Evolutionary conservation across 805 yeast genomes (phyloP).

Genomic region (Schwanniomyces polymorphus): DNA sequence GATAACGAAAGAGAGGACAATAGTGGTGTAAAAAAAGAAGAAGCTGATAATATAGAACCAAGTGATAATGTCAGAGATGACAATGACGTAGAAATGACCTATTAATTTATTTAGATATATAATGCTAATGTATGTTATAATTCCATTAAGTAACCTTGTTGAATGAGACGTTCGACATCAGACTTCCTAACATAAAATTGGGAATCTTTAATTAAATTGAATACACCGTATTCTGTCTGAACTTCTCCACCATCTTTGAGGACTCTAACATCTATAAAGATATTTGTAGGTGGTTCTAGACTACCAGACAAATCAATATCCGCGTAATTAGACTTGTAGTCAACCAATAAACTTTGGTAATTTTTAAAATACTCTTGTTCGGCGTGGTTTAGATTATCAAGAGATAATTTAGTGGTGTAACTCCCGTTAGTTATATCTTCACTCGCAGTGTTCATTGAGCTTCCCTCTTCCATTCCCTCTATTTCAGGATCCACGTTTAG

Average conservation of each 20-base stretch:
- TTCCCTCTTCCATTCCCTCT: slow-evolving; percentile 11
- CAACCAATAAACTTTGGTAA: slow-evolving; percentile 70
- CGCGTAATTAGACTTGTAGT: slow-evolving; percentile 73
- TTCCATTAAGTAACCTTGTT: slow-evolving; percentile 89
- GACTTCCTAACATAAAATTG: slow-evolving; percentile 93
- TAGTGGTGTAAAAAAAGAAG: slow-evolving; percentile 1
- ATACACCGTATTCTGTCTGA: slow-evolving; percentile 95
- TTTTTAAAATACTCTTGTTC: slow-evolving; percentile 78
- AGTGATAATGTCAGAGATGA: background rate
- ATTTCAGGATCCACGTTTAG: slow-evolving; percentile 52
- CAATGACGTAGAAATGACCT: slow-evolving; percentile 7
- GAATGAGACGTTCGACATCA: slow-evolving; percentile 90
- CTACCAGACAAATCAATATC: slow-evolving; percentile 88
- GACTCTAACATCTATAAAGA: slow-evolving; percentile 92
- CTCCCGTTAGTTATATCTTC: slow-evolving; percentile 7
- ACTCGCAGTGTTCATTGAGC: background rate
- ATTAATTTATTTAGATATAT: slow-evolving; percentile 1
- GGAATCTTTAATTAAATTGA: slow-evolving; percentile 87
- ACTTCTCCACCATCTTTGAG: slow-evolving; percentile 94
- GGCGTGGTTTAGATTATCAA: slow-evolving; percentile 63
- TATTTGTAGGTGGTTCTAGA: slow-evolving; percentile 86
- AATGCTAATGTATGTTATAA: slow-evolving; percentile 29
- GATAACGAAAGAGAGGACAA: background rate
- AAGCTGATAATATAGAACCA: background rate
- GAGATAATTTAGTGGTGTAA: slow-evolving; percentile 26